Percentiles rank a stretch among this genome's conserved stretches.
Evolutionary conservation across 805 yeast genomes (phyloP).

Genomic region (Kregervanrija delftensis): DNA sequence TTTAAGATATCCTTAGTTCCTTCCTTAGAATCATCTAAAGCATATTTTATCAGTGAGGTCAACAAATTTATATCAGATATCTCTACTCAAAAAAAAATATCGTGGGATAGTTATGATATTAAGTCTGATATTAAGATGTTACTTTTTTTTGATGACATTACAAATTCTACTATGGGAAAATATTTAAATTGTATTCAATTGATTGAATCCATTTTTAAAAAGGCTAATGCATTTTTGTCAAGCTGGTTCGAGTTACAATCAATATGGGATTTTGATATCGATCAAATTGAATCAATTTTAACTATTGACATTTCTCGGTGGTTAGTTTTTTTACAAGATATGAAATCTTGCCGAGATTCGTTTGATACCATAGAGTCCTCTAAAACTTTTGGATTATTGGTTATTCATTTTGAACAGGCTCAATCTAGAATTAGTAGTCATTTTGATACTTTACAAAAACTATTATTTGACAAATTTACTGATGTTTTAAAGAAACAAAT

Average conservation of each 20-base stretch:
- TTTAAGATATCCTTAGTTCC: slow-evolving; percentile 35
- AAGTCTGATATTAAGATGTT: neutral
- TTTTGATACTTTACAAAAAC: slow-evolving; percentile 54
- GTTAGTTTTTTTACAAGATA: slow-evolving; percentile 39
- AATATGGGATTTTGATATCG: slow-evolving; percentile 50
- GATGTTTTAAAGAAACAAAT: slow-evolving; percentile 28
- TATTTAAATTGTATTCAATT: too few relatives aligned
- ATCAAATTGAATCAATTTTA: slow-evolving; percentile 30
- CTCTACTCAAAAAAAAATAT: slow-evolving; percentile 21
- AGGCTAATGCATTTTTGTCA: neutral
- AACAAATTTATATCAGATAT: slow-evolving; percentile 21
- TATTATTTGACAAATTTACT: slow-evolving; percentile 35
- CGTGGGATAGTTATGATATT: slow-evolving; percentile 18
- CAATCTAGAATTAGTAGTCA: slow-evolving; percentile 41
- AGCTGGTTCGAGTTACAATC: slow-evolving; percentile 51
- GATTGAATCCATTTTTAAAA: neutral
- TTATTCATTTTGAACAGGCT: slow-evolving; percentile 44
- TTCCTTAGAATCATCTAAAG: slow-evolving; percentile 31
- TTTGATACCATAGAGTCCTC: slow-evolving; percentile 45
- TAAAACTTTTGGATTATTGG: slow-evolving; percentile 33
- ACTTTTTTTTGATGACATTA: neutral
- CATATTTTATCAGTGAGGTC: slow-evolving; percentile 18
- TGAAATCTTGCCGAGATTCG: slow-evolving; percentile 34
- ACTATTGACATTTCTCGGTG: slow-evolving; percentile 36
- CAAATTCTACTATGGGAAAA: too few relatives aligned